Percentiles rank a stretch among this genome's conserved stretches.
Conservation (phyloP, 1,284 basidiomycete genomes). For the Malassezia psittaci region DNA sequence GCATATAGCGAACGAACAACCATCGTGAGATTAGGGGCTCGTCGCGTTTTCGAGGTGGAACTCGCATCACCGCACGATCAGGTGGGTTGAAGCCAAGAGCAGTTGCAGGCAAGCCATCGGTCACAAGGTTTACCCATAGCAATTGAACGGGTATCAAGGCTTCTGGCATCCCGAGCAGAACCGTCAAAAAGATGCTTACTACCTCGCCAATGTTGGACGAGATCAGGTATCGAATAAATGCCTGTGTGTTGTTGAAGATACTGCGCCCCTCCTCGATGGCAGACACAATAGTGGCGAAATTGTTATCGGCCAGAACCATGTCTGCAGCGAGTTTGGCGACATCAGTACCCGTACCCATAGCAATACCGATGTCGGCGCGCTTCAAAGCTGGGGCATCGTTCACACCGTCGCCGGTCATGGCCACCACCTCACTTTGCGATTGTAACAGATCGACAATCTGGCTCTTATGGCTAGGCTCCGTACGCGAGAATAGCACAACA, state of each 20-base stretch:
- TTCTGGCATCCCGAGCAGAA: conserved; percentile 94
- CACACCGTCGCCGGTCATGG: conserved; percentile 59
- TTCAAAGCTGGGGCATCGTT: conserved; percentile 51
- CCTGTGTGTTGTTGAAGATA: conserved; percentile 98
- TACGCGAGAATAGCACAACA: conserved; percentile 81
- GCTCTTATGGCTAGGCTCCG: conserved; percentile 88
- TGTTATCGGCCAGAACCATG: conserved; percentile 51
- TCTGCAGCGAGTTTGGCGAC: conserved; percentile 50
- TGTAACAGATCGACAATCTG: conserved; percentile 93
- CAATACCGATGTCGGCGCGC: conserved; percentile 50
- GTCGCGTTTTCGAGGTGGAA: conserved; percentile 72
- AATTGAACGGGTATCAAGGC: conserved; percentile 94
- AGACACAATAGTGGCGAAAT: conserved; percentile 50
- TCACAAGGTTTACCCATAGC: conserved; percentile 58
- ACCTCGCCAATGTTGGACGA: conserved; percentile 98
- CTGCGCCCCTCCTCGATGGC: conserved; percentile 75
- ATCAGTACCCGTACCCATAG: conserved; percentile 51
- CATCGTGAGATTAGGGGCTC: conserved; percentile 85
- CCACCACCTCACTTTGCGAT: conserved; percentile 81
- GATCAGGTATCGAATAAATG: conserved; percentile 75
- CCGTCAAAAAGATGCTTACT: conserved; percentile 92
- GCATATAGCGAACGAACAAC: conserved; percentile 89
- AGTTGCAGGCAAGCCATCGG: conserved; percentile 88
- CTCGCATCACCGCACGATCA: conserved; percentile 80
- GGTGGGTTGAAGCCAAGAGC: conserved; percentile 96